These are phyloP conservation scores for Euphorbia corollata DNA, from an alignment of 441 rosid genomes.

Conservation along the genomic window DNA sequence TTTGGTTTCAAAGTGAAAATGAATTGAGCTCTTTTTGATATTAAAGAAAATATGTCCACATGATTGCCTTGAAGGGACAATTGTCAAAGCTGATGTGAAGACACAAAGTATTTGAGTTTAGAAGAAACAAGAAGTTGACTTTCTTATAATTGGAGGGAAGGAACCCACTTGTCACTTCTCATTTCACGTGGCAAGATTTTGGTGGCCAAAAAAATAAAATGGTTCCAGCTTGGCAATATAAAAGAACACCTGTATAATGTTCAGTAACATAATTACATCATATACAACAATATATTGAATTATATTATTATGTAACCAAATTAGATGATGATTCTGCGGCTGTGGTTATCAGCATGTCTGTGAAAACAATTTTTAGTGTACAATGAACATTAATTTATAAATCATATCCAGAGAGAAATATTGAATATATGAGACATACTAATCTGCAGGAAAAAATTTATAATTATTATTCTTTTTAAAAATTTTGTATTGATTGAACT, in stretches of 20 bases:
- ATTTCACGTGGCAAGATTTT: slow-evolving; percentile 24
- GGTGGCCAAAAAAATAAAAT: slow-evolving; percentile 11
- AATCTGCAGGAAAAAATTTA: no score
- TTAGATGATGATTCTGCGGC: neutral
- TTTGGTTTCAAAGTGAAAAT: slow-evolving; percentile 12
- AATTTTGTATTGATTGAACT: neutral
- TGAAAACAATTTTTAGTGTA: neutral
- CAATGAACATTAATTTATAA: neutral
- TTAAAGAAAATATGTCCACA: neutral
- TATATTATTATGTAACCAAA: neutral
- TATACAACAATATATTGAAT: neutral
- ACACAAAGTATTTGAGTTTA: neutral
- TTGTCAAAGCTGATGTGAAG: slow-evolving; percentile 16
- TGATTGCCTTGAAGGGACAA: slow-evolving; percentile 13
- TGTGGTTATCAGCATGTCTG: neutral
- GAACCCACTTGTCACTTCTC: slow-evolving; percentile 8
- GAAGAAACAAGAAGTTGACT: slow-evolving; percentile 28
- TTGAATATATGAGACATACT: neutral
- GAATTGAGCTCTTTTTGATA: neutral
- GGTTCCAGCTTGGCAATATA: slow-evolving; percentile 7
- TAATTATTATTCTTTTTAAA: no score
- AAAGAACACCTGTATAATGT: slow-evolving; percentile 8
- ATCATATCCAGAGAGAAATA: neutral
- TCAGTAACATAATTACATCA: neutral
- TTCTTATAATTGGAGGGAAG: slow-evolving; percentile 19